A percentile compares a stretch with the other conserved stretches of the same genome.
These are phyloP conservation scores for Phytophthora agathidicida DNA, from an alignment of 352 stramenopile species.

Conservation along the genomic window DNA sequence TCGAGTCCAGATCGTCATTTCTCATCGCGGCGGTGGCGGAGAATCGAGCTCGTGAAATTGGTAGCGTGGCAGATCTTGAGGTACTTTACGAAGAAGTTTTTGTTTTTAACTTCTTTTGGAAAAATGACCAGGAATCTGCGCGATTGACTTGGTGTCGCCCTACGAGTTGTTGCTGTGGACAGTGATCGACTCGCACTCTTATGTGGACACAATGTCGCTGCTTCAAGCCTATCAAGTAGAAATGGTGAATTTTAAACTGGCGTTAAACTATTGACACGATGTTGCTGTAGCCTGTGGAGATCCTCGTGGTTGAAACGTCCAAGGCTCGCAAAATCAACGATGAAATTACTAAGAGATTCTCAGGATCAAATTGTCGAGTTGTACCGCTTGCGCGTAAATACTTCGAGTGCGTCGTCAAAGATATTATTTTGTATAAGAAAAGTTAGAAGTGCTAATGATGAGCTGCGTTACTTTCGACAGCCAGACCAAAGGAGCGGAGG, in stretches of 20 bases:
- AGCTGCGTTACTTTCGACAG: constrained; percentile 32
- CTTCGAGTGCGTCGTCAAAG: constrained; percentile 62
- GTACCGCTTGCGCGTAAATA: constrained; percentile 80
- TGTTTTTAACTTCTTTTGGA: neutral
- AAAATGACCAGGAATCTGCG: constrained; percentile 58
- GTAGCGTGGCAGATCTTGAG: constrained; percentile 22
- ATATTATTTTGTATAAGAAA: too few relatives aligned
- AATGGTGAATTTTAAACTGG: neutral
- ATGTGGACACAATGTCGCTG: constrained; percentile 70
- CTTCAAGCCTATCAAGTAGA: constrained; percentile 73
- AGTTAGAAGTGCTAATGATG: too few relatives aligned
- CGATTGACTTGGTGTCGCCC: constrained; percentile 70
- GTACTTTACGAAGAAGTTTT: neutral
- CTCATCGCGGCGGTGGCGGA: constrained; percentile 67
- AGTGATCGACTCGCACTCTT: constrained; percentile 80
- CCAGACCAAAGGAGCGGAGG: constrained; percentile 84
- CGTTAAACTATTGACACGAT: too few relatives aligned
- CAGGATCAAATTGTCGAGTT: constrained; percentile 57
- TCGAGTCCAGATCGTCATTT: constrained; percentile 44
- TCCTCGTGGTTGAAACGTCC: constrained; percentile 69
- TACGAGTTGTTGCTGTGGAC: constrained; percentile 82
- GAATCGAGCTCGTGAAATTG: constrained; percentile 64
- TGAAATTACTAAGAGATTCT: constrained; percentile 68
- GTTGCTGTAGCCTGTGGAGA: constrained; percentile 61
- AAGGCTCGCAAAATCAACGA: constrained; percentile 73